Base-by-base conservation (phyloP, 495 filamentous ascomycete species). In the Chaetomidium leptoderma region DNA sequence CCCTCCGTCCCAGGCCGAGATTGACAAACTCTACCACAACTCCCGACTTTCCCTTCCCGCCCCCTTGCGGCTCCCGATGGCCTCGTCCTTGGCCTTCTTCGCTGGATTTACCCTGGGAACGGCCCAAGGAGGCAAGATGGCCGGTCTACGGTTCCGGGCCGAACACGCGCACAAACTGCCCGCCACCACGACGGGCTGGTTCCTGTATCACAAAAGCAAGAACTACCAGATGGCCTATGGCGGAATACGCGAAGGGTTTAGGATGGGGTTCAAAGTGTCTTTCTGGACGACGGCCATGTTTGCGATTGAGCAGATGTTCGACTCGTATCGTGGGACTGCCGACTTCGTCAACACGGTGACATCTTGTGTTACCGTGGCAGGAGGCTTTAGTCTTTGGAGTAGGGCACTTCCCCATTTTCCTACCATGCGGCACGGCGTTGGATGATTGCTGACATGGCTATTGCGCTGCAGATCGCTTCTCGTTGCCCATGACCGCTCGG, bases 181-280 rank as follows among this genome's bases (percentile, higher is more conserved):
- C 21, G 83, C 75, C 6, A 82, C 82, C n/a, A 82, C 86, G 23
- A 81, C 81, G 8, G 93, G 90, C 29, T 98, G 93, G 93, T 98
- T 90, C 68, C 82, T 97, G 27, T 98, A 98, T 69, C 95, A 97
- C 73, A 97, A 96, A 72, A 89, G 83, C 64, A 97, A 97, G 74
- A 97, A 96, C 69, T 97, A 97, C 74, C 81, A 88, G 55, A 73
- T 85, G 6, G 80, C 86, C 47, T 78, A 85, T 11, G 89, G 88
- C 3, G 93, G 86, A 0, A 71, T 92, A 13, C 81, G 80, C 60
- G 89, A 91, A 66, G 95, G 90, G 0, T 52, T 88, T 39, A 86
- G 81, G 63, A 86, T 91, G 81, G 92, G 88, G 5, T 66, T 71
- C n/a, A 86, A 81, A 64, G 68, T 95, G 14, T 80, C 78, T 16